A percentile compares a stretch with the other conserved stretches of the same genome.
Conservation (phyloP, 2,329 filamentous ascomycete genomes). For the Pseudogymnoascus sp. region DNA sequence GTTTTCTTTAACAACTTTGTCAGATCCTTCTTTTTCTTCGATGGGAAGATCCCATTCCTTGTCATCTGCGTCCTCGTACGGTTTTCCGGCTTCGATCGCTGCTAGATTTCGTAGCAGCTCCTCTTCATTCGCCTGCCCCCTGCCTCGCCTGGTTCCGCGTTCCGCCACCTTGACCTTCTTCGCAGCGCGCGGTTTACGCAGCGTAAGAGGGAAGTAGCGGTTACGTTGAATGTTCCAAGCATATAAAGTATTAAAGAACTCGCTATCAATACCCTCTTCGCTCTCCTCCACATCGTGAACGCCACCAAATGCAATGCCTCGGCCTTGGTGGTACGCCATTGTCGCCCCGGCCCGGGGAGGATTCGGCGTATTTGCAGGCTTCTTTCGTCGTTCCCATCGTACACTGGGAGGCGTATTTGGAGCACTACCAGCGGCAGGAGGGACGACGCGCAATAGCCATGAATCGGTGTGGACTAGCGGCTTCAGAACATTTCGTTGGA, state of each 20-base stretch:
- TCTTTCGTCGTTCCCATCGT: slow-evolving; percentile 89
- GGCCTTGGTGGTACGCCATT: slow-evolving; percentile 89
- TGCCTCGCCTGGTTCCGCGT: slow-evolving; percentile 57
- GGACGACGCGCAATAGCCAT: slow-evolving; percentile 80
- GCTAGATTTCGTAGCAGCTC: slow-evolving; percentile 83
- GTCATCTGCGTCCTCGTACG: slow-evolving; percentile 47
- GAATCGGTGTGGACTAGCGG: slow-evolving; percentile 92
- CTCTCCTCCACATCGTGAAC: slow-evolving; percentile 89
- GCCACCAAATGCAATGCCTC: slow-evolving; percentile 88
- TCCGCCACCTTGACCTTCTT: slow-evolving; percentile 53
- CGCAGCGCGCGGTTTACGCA: slow-evolving; percentile 67
- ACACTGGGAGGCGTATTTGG: slow-evolving; percentile 63
- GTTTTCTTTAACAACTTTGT: slow-evolving; percentile 55
- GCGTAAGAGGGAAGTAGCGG: slow-evolving; percentile 76
- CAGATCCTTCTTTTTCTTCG: slow-evolving; percentile 48
- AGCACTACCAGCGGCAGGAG: slow-evolving; percentile 61
- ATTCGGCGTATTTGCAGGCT: slow-evolving; percentile 79
- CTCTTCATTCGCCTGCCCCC: slow-evolving; percentile 85
- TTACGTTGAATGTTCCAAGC: slow-evolving; percentile 96
- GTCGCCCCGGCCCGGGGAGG: slow-evolving; percentile 82
- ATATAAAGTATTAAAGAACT: slow-evolving; percentile 90
- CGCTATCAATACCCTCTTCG: slow-evolving; percentile 92
- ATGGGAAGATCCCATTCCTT: slow-evolving; percentile 46
- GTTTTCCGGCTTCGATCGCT: slow-evolving; percentile 70
- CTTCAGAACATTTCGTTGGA: slow-evolving; percentile 68